phyloP scores from a whole-genome alignment of 768 basidiomycete genomes.

The Galerina sulciceps region DNA sequence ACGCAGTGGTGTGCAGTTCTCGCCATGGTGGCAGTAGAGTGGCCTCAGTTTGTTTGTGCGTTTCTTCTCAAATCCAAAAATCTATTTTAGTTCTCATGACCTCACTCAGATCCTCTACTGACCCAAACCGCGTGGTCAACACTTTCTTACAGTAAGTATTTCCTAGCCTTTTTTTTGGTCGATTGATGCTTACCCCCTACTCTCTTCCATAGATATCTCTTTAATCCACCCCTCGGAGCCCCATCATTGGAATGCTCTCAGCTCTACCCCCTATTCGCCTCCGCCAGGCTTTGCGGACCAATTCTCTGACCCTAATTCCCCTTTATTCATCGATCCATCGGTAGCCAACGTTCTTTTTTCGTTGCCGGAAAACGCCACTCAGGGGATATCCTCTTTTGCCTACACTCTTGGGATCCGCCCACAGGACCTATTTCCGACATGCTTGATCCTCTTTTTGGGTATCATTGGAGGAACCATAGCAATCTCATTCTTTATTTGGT shows the following conservation, averaged over 20 bases:
- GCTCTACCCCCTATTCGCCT: slow-evolving; percentile 59
- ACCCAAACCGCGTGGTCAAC: slow-evolving; percentile 90
- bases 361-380: slow-evolving; percentile 60
- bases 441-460: slow-evolving; percentile 81
- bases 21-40: slow-evolving; percentile 92
- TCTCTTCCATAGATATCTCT: slow-evolving; percentile 64
- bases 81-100: slow-evolving; percentile 13
- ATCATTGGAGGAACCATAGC: slow-evolving; percentile 75
- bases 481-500: slow-evolving; percentile 74
- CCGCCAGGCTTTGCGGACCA: slow-evolving; percentile 77
- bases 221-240: slow-evolving; percentile 51
- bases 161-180: background rate
- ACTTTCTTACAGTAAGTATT: slow-evolving; percentile 64
- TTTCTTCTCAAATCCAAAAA: slow-evolving; percentile 19
- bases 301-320: slow-evolving; percentile 68
- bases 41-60: slow-evolving; percentile 92
- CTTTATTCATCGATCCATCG: slow-evolving; percentile 74
- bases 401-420: slow-evolving; percentile 83
- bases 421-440: slow-evolving; percentile 81
- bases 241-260: slow-evolving; percentile 73
- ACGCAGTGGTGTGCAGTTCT: slow-evolving; percentile 91
- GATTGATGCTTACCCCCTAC: background rate
- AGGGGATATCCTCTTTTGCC: slow-evolving; percentile 84
- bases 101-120: slow-evolving; percentile 79
- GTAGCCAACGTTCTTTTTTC: slow-evolving; percentile 77